Conservation (phyloP, 805 yeast species). For the Lipomyces kockii region DNA sequence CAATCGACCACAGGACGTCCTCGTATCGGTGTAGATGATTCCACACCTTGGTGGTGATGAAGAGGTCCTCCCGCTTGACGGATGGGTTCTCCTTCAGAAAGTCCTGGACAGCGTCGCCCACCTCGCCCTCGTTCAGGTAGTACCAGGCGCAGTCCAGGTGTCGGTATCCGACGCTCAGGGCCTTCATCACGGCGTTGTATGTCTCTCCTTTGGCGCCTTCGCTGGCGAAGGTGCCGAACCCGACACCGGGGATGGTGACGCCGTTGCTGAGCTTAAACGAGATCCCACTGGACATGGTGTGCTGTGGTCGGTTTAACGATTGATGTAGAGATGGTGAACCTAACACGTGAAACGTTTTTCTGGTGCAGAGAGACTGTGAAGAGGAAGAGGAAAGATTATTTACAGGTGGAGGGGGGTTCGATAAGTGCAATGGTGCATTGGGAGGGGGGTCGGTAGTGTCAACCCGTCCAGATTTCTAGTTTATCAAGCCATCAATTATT, state of each 20-base stretch:
- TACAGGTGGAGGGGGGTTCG: conserved; percentile 6
- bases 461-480: conserved; percentile 6
- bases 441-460: conserved; percentile 7
- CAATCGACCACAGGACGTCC: conserved; percentile 47
- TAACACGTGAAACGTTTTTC: conserved; percentile 6
- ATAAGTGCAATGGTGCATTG: conserved; percentile 6
- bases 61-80: conserved; percentile 53
- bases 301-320: conserved; percentile 8
- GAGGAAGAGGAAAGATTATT: conserved; percentile 9
- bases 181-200: conserved; percentile 50
- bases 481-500: conserved; percentile 8
- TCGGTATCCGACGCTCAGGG: conserved; percentile 59
- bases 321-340: conserved; percentile 7
- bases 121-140: conserved; percentile 61
- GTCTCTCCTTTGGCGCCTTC: conserved; percentile 47
- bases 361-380: conserved; percentile 5
- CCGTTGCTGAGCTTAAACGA: conserved; percentile 56
- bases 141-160: conserved; percentile 64
- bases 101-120: conserved; percentile 53
- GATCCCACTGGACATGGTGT: conserved; percentile 9
- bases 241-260: conserved; percentile 62
- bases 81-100: conserved; percentile 47
- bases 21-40: conserved; percentile 46
- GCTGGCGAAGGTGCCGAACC: conserved; percentile 65
- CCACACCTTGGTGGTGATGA: conserved; percentile 50